These are phyloP conservation scores for Thelephora ganbajun DNA, from an alignment of 768 basidiomycete genomes.

Conservation along the genomic window DNA sequence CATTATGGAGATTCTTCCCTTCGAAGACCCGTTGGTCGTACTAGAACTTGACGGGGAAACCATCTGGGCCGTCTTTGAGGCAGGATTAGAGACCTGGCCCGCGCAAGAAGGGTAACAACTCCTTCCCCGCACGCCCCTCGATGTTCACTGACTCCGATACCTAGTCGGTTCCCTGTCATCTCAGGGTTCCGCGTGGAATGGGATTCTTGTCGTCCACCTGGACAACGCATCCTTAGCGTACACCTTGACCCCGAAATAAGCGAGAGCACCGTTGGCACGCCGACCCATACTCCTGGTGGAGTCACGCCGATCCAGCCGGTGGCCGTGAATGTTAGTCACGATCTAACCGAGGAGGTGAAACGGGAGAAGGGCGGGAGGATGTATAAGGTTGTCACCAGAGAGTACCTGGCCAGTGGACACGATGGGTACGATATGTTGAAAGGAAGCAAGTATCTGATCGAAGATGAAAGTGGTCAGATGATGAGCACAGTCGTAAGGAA, in stretches of 20 bases:
- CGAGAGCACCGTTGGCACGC: no score
- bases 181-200: conserved; percentile 76
- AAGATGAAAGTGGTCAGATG: conserved; percentile 71
- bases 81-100: conserved; percentile 63
- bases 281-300: conserved; percentile 11
- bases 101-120: conserved; percentile 71
- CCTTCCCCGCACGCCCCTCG: no score
- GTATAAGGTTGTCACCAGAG: conserved; percentile 74
- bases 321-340: not conserved
- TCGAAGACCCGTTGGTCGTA: conserved; percentile 75
- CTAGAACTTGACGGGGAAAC: conserved; percentile 65
- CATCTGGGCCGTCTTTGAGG: conserved; percentile 72
- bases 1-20: conserved; percentile 80
- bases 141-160: not conserved
- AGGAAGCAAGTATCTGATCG: conserved; percentile 57
- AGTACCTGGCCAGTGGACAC: conserved; percentile 62
- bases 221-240: conserved; percentile 60
- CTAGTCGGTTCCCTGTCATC: conserved; percentile 77
- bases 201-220: conserved; percentile 67
- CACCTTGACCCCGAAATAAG: conserved; percentile 33
- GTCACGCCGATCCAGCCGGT: no score
- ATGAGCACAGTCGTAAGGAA: conserved; percentile 71
- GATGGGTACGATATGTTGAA: conserved; percentile 68
- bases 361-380: conserved; percentile 35
- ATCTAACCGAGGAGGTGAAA: conserved; percentile 30